phyloP scores from a whole-genome alignment of 2,329 filamentous ascomycete genomes.

The Botryotinia narcissicola region DNA sequence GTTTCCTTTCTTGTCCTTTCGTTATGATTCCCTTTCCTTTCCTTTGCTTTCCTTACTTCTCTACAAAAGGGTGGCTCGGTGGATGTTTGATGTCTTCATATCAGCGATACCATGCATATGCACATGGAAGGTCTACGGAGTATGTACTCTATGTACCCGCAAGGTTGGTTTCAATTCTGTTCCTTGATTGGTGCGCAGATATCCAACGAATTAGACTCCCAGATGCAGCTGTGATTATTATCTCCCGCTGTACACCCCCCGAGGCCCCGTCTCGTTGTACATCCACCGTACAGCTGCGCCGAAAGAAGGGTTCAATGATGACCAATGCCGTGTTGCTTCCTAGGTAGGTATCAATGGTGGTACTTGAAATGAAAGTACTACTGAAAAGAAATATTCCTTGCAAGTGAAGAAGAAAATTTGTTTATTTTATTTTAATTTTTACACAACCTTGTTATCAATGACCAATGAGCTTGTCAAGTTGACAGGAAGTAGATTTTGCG shows the following conservation, averaged over 20 bases:
- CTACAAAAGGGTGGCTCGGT: neutral
- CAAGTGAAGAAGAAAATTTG: neutral
- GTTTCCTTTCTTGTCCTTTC: neutral
- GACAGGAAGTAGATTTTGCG: neutral
- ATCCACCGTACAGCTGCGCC: neutral
- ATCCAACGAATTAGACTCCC: neutral
- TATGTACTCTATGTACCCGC: neutral
- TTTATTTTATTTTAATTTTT: neutral
- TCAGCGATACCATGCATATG: constrained; percentile 9
- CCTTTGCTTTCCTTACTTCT: neutral
- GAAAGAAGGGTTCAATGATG: neutral
- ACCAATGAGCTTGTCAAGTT: neutral
- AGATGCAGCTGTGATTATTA: neutral
- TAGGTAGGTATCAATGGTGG: neutral
- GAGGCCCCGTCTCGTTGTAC: neutral
- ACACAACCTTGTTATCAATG: neutral
- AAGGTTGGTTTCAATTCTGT: neutral
- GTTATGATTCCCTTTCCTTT: neutral
- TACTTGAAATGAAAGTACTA: neutral
- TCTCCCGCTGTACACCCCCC: neutral
- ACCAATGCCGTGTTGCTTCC: neutral
- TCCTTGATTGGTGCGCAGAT: constrained; percentile 5
- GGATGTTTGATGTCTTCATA: neutral
- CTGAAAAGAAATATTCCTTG: neutral
- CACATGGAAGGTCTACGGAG: neutral